phyloP scores from a whole-genome alignment of 78 protist genomes.

The Emiliania huxleyi region DNA sequence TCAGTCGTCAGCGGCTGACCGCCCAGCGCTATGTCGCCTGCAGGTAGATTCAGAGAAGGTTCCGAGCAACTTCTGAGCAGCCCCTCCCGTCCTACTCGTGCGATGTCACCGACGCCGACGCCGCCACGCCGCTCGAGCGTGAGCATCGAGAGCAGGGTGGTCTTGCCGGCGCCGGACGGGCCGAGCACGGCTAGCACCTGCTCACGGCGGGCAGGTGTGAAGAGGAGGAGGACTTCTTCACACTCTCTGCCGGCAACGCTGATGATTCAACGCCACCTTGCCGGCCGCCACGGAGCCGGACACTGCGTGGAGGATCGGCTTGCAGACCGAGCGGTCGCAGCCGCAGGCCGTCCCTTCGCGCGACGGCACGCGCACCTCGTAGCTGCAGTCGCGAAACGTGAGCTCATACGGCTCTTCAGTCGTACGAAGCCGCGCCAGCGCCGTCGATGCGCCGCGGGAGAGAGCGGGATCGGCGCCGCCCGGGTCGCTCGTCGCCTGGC shows the following conservation, averaged over 20 bases:
- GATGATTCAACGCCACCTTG: too few relatives aligned
- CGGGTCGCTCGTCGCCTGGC: not conserved
- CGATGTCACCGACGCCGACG: not conserved
- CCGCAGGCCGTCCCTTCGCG: too few relatives aligned
- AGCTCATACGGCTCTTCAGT: not conserved
- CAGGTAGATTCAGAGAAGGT: too few relatives aligned
- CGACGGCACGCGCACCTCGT: not conserved
- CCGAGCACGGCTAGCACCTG: not conserved
- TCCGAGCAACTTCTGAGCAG: too few relatives aligned
- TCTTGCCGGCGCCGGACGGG: not conserved
- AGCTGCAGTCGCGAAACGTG: not conserved
- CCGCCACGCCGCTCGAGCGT: not conserved
- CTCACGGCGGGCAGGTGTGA: too few relatives aligned
- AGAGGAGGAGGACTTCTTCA: too few relatives aligned
- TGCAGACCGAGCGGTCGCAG: too few relatives aligned
- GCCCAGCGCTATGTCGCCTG: too few relatives aligned
- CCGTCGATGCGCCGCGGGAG: not conserved
- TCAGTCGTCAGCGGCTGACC: not conserved
- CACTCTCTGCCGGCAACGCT: too few relatives aligned
- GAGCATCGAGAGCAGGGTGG: not conserved
- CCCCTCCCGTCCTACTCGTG: too few relatives aligned
- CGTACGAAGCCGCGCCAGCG: not conserved
- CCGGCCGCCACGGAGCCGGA: not conserved
- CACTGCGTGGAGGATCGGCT: not conserved
- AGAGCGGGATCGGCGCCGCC: not conserved